A percentile compares a stretch with the other conserved stretches of the same genome.
These are phyloP conservation scores for Macrocybe sp. DNA, from an alignment of 1,284 basidiomycete species.

Conservation along the genomic window DNA sequence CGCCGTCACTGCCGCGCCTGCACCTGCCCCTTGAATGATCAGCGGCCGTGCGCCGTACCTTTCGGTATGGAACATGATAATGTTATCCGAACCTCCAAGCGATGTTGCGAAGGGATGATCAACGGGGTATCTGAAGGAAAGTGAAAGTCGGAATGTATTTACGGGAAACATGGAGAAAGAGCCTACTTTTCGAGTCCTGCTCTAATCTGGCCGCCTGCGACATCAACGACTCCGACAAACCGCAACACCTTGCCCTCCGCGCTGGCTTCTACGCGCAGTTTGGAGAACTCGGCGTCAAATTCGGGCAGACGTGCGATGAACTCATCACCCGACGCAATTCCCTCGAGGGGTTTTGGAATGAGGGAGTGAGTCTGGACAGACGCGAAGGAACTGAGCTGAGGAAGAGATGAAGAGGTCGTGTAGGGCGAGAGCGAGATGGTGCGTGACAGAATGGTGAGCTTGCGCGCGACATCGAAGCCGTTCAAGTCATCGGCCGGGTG, in stretches of 20 bases:
- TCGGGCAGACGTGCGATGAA: constrained; percentile 81
- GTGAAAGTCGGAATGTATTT: background rate
- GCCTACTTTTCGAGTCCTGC: constrained; percentile 83
- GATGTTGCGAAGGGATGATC: constrained; percentile 94
- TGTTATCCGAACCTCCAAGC: constrained; percentile 95
- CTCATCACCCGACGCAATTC: constrained; percentile 69
- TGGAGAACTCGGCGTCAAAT: constrained; percentile 80
- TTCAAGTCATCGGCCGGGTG: constrained; percentile 96
- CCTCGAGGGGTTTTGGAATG: constrained; percentile 73
- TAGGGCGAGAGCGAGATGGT: constrained; percentile 46
- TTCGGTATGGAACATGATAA: constrained; percentile 94
- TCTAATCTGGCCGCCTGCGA: constrained; percentile 68
- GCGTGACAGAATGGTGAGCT: constrained; percentile 92
- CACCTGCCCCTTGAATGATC: constrained; percentile 93
- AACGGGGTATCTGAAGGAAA: constrained; percentile 65
- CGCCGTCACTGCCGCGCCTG: constrained; percentile 95
- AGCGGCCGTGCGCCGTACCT: constrained; percentile 82
- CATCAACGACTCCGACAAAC: constrained; percentile 95
- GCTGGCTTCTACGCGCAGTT: constrained; percentile 73
- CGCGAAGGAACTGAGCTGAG: constrained; percentile 53
- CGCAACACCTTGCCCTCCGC: constrained; percentile 80
- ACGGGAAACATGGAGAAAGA: background rate
- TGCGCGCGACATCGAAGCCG: constrained; percentile 95
- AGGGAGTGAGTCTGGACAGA: constrained; percentile 85
- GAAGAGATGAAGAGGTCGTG: constrained; percentile 25